A percentile compares a stretch with the other conserved stretches of the same genome.
Evolutionary conservation across 2,329 filamentous ascomycete genomes (phyloP).

Genomic region (Fusarium circinatum): DNA sequence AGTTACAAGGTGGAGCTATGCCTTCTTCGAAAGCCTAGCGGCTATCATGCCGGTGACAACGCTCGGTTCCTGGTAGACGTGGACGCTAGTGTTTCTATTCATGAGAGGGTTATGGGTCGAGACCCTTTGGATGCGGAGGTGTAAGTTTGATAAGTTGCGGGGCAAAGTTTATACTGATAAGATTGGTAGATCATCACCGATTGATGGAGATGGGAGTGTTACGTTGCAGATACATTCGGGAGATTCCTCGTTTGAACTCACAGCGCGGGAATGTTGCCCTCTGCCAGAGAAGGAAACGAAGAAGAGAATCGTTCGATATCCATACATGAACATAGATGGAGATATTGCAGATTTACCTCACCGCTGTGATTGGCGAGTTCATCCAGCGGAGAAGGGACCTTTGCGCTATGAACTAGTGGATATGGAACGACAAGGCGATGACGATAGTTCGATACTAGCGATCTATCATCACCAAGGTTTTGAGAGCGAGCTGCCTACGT

Average conservation of each 20-base stretch:
- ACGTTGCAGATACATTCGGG: not conserved
- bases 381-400: not conserved
- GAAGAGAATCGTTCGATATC: not conserved
- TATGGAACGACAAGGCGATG: fast-evolving
- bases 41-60: not conserved
- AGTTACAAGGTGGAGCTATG: slow-evolving; percentile 14
- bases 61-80: slow-evolving; percentile 9
- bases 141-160: not conserved
- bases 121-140: not conserved
- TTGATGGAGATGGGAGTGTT: not conserved
- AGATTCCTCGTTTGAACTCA: not conserved
- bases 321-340: not conserved
- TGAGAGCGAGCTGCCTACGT: not conserved
- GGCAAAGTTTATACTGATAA: not conserved
- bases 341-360: fast-evolving
- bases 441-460: not conserved
- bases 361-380: not conserved
- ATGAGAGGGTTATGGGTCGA: not conserved
- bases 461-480: slow-evolving; percentile 15
- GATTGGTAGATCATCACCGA: not conserved
- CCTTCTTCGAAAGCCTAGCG: slow-evolving; percentile 15
- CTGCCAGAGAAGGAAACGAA: not conserved
- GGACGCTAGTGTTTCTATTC: not conserved
- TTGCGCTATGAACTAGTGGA: slow-evolving; percentile 16
- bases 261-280: not conserved